Base-by-base conservation (phyloP, 495 filamentous ascomycete species). In the Penicillium coffeae region DNA sequence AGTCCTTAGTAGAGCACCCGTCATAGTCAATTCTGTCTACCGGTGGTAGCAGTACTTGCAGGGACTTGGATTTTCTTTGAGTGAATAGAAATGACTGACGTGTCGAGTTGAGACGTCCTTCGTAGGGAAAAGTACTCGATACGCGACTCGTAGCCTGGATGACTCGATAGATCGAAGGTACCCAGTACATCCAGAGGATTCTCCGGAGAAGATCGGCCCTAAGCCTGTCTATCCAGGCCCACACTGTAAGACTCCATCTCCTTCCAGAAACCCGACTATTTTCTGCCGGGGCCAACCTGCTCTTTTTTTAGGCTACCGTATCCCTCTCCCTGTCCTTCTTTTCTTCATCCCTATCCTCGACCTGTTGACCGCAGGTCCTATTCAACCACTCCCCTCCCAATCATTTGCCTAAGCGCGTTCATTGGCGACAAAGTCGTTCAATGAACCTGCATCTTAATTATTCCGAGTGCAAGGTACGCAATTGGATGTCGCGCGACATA, bases 361-460 rank as follows among this genome's bases (percentile, higher is more conserved):
- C 9, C 21, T 14, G n/a, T 34, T 2, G 2, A 13, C 27, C 16
- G 4, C 10, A 30, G 25, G 25, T 30, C 25, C 10, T 30, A 5
- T 42, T 32, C 50, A 33, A 33, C 44, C 22, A 38, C 45, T 42
- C 45, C 34, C 48, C 27, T 18, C n/a, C n/a, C 20, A 33, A 14
- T 48, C 21, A 35, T 22, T 51, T 49, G 39, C 21, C 45, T 49
- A 38, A 19, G 79, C 80, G 78, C 80, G 79, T 83, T 83, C 73
- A 59, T 80, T 80, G 74, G 61, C 75, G 77, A 70, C 68, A 50
- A 32, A 21, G 71, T 78, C 77, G 78, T 81, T 76, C 79, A 80
- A 83, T 83, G 80, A 83, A 78, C 79, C 79, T 83, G 80, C 77
- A 80, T 63, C 64, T 52, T 45, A 48, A 55, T 36, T 68, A 72